These are phyloP conservation scores for Neospora caninum DNA, from an alignment of 169 alveolate species.

Conservation along the genomic window DNA sequence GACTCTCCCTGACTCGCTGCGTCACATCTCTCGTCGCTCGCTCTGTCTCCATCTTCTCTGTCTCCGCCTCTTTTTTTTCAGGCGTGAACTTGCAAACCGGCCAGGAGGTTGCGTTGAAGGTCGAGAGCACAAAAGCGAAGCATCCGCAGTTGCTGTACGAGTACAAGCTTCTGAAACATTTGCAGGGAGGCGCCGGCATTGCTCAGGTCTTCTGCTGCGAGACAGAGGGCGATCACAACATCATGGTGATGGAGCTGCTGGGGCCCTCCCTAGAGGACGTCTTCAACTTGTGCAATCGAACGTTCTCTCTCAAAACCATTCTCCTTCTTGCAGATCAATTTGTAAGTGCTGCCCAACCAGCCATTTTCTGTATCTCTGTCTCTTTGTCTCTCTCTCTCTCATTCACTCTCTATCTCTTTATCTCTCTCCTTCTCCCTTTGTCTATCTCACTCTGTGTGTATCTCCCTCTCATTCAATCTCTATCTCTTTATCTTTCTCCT, in stretches of 20 bases:
- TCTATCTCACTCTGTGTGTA: not conserved
- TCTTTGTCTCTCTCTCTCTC: not conserved
- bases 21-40: not conserved
- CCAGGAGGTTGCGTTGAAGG: constrained; percentile 76
- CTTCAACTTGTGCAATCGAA: constrained; percentile 91
- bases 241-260: constrained; percentile 85
- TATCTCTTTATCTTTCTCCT: no score
- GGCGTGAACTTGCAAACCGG: constrained; percentile 71
- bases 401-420: no score
- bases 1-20: not conserved
- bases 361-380: no score
- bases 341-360: no score
- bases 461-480: no score
- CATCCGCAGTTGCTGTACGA: constrained; percentile 81
- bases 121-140: constrained; percentile 75
- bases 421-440: not conserved
- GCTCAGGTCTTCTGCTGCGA: constrained; percentile 71
- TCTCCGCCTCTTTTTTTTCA: constrained; percentile 14
- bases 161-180: constrained; percentile 72
- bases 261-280: constrained; percentile 86
- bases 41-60: not conserved
- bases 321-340: constrained; percentile 96
- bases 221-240: constrained; percentile 74
- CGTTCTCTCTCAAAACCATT: constrained; percentile 93
- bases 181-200: constrained; percentile 71